A percentile compares a stretch with the other conserved stretches of the same genome.
phyloP scores from a whole-genome alignment of 805 yeast species.

The Ogataea populi-albae region DNA sequence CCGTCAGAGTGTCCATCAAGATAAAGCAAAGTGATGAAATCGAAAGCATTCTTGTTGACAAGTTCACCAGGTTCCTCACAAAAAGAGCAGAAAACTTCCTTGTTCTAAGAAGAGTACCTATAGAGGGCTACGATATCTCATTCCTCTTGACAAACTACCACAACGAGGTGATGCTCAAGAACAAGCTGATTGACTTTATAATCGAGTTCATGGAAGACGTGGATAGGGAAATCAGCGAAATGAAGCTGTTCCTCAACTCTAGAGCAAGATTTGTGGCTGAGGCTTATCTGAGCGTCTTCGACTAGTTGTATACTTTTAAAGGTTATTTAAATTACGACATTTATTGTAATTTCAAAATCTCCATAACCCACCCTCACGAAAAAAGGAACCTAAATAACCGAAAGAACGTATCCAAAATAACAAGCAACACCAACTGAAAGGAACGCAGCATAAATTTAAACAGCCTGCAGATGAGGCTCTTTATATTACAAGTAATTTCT shows the following conservation, averaged over 20 bases:
- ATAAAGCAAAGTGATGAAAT: constrained; percentile 98
- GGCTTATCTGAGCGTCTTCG: constrained; percentile 88
- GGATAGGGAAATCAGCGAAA: constrained; percentile 96
- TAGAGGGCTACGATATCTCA: constrained; percentile 88
- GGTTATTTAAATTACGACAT: too few species aligned
- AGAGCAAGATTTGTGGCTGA: constrained; percentile 98
- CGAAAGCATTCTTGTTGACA: constrained; percentile 90
- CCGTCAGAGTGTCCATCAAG: constrained; percentile 84
- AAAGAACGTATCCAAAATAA: constrained; percentile 13
- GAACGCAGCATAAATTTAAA: constrained; percentile 15
- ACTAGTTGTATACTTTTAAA: constrained; percentile 34
- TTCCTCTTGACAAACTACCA: constrained; percentile 91
- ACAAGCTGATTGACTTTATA: constrained; percentile 91
- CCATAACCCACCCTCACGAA: neutral
- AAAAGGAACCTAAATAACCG: constrained; percentile 7
- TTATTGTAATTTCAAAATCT: neutral
- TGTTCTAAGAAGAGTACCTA: constrained; percentile 86
- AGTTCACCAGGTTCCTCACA: constrained; percentile 89
- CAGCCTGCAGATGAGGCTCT: constrained; percentile 31
- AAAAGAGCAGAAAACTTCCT: constrained; percentile 94
- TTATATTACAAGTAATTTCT: constrained; percentile 12
- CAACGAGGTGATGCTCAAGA: constrained; percentile 93
- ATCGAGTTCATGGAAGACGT: constrained; percentile 99
- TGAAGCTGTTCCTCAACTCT: constrained; percentile 94
- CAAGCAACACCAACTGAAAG: constrained; percentile 15